phyloP scores from a whole-genome alignment of 2,329 filamentous ascomycete genomes.

The Cordyceps fumosorosea region DNA sequence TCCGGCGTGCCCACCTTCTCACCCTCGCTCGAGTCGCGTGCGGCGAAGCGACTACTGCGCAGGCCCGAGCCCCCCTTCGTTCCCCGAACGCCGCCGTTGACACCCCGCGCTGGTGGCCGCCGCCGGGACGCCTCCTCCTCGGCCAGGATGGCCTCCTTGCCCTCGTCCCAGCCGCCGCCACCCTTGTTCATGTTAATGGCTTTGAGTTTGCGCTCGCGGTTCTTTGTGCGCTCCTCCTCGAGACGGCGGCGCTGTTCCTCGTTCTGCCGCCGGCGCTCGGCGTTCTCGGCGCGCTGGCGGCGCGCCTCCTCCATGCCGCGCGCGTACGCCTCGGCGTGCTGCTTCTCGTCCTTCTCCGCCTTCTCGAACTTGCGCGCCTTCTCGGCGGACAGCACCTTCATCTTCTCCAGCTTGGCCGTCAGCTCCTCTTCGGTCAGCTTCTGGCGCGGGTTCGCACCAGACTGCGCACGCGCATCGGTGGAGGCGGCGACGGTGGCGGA shows the following conservation, averaged over 20 bases:
- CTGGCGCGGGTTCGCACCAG: conserved; percentile 51
- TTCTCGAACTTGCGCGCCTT: conserved; percentile 54
- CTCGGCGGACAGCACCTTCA: conserved; percentile 52
- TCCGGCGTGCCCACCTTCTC: conserved; percentile 29
- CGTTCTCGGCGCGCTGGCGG: conserved; percentile 44
- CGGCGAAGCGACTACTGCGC: conserved; percentile 38
- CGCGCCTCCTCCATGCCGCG: conserved; percentile 50
- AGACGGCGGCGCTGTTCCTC: conserved; percentile 46
- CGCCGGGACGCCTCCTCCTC: conserved; percentile 32
- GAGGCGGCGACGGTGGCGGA: conserved; percentile 19
- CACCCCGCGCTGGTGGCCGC: conserved; percentile 35
- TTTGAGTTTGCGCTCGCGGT: conserved; percentile 54
- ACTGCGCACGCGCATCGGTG: conserved; percentile 38
- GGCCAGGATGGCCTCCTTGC: conserved; percentile 38
- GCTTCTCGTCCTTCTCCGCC: conserved; percentile 49
- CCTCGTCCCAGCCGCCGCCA: conserved; percentile 51
- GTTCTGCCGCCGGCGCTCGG: conserved; percentile 42
- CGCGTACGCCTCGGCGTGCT: conserved; percentile 48
- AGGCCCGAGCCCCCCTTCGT: conserved; percentile 29
- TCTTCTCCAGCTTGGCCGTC: conserved; percentile 52
- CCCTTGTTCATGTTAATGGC: conserved; percentile 48
- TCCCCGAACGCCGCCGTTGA: conserved; percentile 31
- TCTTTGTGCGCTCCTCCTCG: conserved; percentile 54
- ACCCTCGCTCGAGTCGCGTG: conserved; percentile 28
- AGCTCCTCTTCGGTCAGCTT: conserved; percentile 56